Conservation (phyloP, 2,329 filamentous ascomycete species). For the Colletotrichum incanum region DNA sequence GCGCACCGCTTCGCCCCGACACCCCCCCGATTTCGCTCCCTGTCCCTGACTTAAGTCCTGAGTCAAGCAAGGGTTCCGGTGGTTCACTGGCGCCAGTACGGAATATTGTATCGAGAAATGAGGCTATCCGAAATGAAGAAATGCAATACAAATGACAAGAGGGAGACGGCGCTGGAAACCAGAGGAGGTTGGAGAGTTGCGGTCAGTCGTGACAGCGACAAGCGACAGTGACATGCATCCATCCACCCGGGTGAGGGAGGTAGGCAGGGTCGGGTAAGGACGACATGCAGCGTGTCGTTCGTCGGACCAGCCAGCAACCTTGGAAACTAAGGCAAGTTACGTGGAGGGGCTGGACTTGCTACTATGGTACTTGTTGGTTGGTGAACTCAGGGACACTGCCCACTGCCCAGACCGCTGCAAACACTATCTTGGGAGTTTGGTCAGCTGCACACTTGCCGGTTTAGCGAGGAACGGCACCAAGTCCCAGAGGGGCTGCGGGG, state of each 20-base stretch:
- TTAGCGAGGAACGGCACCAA: conserved; percentile 28
- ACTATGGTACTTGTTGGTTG: background rate
- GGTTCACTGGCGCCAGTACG: conserved; percentile 22
- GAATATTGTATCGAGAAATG: conserved; percentile 14
- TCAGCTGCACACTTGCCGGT: conserved; percentile 31
- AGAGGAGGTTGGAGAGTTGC: conserved; percentile 32
- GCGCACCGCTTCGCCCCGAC: conserved; percentile 16
- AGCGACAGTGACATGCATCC: conserved; percentile 22
- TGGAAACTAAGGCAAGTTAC: background rate
- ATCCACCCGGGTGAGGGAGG: conserved; percentile 17
- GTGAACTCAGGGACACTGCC: background rate
- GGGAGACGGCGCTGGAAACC: background rate
- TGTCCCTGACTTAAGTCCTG: conserved; percentile 31
- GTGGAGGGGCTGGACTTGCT: background rate
- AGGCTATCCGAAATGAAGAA: conserved; percentile 22
- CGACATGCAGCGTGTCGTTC: conserved; percentile 5
- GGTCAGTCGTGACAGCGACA: conserved; percentile 26
- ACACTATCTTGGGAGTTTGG: conserved; percentile 16
- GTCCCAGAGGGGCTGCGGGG: conserved; percentile 17
- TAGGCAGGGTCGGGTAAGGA: background rate
- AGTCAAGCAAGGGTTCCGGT: conserved; percentile 39
- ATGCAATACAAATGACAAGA: background rate
- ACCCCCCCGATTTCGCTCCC: conserved; percentile 33
- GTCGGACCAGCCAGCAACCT: background rate
- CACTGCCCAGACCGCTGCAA: background rate